Conservation (phyloP, 202 grass and related monocot species). For the Carex arenaria region DNA sequence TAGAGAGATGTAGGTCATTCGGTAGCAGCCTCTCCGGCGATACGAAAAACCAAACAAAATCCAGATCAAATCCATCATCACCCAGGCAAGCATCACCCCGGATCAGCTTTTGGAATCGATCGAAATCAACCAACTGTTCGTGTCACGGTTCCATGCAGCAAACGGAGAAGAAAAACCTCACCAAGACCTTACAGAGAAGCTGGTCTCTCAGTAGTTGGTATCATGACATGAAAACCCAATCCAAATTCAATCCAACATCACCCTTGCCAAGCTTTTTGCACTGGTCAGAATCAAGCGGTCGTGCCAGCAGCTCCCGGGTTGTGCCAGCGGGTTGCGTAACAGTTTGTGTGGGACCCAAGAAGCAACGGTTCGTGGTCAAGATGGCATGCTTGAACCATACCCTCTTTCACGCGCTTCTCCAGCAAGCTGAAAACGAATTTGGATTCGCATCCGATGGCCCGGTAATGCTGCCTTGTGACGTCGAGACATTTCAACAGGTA, state of each 20-base stretch:
- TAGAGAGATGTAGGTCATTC: constrained; percentile 1
- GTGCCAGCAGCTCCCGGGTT: background rate
- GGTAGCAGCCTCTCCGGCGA: background rate
- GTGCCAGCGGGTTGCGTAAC: constrained; percentile 49
- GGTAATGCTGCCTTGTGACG: constrained; percentile 55
- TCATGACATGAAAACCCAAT: background rate
- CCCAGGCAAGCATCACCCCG: too few species aligned
- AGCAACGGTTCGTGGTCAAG: constrained; percentile 52
- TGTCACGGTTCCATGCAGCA: background rate
- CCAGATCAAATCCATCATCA: background rate
- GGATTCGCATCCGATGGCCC: constrained; percentile 43
- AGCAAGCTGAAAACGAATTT: constrained; percentile 65
- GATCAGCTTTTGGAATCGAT: background rate
- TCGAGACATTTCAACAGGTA: constrained; percentile 51
- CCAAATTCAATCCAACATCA: constrained; percentile 11
- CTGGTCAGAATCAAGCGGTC: background rate
- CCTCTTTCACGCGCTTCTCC: constrained; percentile 50
- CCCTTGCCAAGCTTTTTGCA: background rate
- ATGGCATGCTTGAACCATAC: constrained; percentile 62
- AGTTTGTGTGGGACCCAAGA: constrained; percentile 50
- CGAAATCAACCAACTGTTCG: background rate
- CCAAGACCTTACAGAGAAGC: constrained; percentile 48
- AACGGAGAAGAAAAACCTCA: constrained; percentile 38
- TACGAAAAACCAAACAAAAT: background rate
- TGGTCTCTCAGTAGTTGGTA: constrained; percentile 25